Conservation (phyloP, 306 rosid species). For the Quercus bicolor region DNA sequence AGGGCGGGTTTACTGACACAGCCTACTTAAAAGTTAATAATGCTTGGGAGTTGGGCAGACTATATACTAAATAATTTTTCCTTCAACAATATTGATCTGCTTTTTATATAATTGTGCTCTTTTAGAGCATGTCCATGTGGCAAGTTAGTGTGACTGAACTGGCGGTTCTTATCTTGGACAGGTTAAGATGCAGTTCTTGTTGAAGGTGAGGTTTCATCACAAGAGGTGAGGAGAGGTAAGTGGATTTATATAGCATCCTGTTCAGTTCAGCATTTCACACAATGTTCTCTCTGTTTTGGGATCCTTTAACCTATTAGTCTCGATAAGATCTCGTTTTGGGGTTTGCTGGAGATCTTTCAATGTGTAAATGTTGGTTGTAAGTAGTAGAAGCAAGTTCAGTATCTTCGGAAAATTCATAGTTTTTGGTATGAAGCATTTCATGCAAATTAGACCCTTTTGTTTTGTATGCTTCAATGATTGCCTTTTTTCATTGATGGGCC, state of each 20-base stretch:
- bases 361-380: constrained; percentile 12
- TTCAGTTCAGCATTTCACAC: constrained; percentile 29
- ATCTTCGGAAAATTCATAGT: constrained; percentile 5
- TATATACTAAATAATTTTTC: background rate
- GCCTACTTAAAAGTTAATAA: background rate
- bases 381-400: constrained; percentile 17
- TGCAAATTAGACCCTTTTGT: background rate
- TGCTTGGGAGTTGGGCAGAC: background rate
- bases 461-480: no score
- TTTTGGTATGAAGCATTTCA: background rate
- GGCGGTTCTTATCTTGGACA: constrained; percentile 27
- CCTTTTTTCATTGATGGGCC: no score
- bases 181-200: constrained; percentile 92
- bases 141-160: constrained; percentile 12
- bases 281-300: background rate
- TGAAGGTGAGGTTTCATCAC: constrained; percentile 91
- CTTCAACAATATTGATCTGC: background rate
- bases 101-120: background rate
- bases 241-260: constrained; percentile 18
- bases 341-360: constrained; percentile 44
- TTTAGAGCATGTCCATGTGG: background rate
- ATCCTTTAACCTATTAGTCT: background rate
- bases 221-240: constrained; percentile 49
- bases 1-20: background rate
- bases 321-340: constrained; percentile 62